Evolutionary conservation across 345 rosid species (phyloP).

Genomic region (Eucalyptus camaldulensis): DNA sequence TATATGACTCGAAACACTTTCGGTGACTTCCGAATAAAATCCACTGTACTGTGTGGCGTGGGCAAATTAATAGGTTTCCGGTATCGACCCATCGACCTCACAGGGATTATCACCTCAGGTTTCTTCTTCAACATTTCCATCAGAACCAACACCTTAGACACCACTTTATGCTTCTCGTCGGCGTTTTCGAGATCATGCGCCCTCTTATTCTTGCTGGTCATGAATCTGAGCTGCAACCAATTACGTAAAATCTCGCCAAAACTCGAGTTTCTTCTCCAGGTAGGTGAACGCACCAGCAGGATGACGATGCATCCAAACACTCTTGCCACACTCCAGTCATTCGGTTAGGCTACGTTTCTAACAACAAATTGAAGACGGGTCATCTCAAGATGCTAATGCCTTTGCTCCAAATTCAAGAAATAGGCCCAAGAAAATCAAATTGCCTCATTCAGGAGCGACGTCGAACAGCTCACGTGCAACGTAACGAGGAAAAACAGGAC

Average conservation of each 20-base stretch:
- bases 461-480: neutral
- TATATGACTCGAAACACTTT: conserved; percentile 1
- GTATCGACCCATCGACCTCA: neutral
- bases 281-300: neutral
- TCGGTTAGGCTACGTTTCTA: neutral
- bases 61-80: conserved; percentile 34
- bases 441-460: neutral
- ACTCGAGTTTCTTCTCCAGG: neutral
- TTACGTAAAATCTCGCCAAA: neutral
- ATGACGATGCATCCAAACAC: neutral
- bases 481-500: neutral
- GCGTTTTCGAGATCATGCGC: conserved; percentile 58
- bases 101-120: neutral
- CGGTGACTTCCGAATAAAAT: conserved; percentile 39
- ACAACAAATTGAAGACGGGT: neutral
- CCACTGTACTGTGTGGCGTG: conserved; percentile 43
- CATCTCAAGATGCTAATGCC: neutral
- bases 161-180: conserved; percentile 59
- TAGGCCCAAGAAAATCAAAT: neutral
- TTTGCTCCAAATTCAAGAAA: neutral
- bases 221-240: conserved; percentile 18
- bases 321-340: neutral
- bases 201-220: conserved; percentile 69
- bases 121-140: conserved; percentile 42
- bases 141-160: conserved; percentile 40